A percentile compares a stretch with the other conserved stretches of the same genome.
Evolutionary conservation across 176 grass and related monocot genomes (phyloP).

Genomic region (Otatea glauca): DNA sequence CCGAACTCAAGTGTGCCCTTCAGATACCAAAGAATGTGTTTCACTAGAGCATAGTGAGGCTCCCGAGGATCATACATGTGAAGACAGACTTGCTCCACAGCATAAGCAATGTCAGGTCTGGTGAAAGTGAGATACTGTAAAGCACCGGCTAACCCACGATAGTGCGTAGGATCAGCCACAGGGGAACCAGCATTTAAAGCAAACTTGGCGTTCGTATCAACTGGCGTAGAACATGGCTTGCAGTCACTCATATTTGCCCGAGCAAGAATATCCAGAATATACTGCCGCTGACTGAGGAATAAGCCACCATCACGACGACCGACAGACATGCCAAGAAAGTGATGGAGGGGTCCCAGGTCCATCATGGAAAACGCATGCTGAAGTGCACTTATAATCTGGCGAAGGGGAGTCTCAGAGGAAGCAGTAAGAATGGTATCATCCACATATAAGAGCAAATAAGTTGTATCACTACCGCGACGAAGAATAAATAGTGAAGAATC

Average conservation of each 20-base stretch:
- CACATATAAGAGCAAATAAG: background rate
- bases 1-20: background rate
- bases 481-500: background rate
- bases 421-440: constrained; percentile 1
- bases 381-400: background rate
- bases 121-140: background rate
- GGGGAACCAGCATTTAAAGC: background rate
- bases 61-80: background rate
- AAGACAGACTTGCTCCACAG: too few relatives aligned
- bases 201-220: background rate
- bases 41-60: background rate
- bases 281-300: background rate
- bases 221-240: background rate
- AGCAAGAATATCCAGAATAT: background rate
- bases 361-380: background rate
- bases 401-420: background rate
- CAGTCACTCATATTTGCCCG: background rate
- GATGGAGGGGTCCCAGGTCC: background rate
- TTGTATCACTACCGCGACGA: accelerated
- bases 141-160: background rate
- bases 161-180: background rate
- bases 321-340: background rate
- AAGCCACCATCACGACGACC: background rate
- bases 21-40: background rate
- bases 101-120: background rate